Evolutionary conservation across 805 yeast species (phyloP), one percentile per base, ranked within the genome.

Genomic region (Lachancea thermotolerans): DNA sequence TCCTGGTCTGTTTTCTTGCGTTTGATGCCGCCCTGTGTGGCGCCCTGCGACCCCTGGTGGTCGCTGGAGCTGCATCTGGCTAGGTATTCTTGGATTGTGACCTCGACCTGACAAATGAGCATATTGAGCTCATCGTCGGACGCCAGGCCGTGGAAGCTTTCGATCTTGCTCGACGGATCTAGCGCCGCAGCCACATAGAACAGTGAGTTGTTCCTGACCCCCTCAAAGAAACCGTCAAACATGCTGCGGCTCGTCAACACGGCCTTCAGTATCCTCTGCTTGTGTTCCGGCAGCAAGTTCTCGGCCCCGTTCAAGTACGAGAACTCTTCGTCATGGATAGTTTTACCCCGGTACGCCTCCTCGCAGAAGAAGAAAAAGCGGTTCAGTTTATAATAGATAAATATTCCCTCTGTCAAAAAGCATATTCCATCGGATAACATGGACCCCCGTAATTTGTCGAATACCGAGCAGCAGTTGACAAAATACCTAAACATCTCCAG

Each of bases 81-180:
- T n/a, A 40, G 16, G 18, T 40, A 40, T 4, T 40, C 43, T 32
- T 40, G 43, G 9, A 40, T 16, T 10, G 31, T 33, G 29, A 40
- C 43, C 16, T 40, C 43, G 14, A 40, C 37, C 5, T 40, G 31
- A 31, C 43, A 21, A 11, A 33, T 21, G 6, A 40, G 15, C 11
- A 21, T 4, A 16, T 33, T 40, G 37, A 33, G 21, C 14, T 40
- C 43, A 2, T 35, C 39, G 2, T 28, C 39, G 8, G 39, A 15
- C 35, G 34, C 35, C 12, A 35, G 36, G 14, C 28, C 16, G 14
- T 35, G 35, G 9, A 35, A 29, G 15, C 30, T 35, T 15, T 41
- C 40, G 16, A 38, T 28, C 21, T 30, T 37, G 34, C 36, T 28
- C 11, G 50, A 40, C 11, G 50, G 50, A 35, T 48, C 48, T 18